phyloP scores from a whole-genome alignment of 2,329 filamentous ascomycete genomes.

The Metarhizium album region DNA sequence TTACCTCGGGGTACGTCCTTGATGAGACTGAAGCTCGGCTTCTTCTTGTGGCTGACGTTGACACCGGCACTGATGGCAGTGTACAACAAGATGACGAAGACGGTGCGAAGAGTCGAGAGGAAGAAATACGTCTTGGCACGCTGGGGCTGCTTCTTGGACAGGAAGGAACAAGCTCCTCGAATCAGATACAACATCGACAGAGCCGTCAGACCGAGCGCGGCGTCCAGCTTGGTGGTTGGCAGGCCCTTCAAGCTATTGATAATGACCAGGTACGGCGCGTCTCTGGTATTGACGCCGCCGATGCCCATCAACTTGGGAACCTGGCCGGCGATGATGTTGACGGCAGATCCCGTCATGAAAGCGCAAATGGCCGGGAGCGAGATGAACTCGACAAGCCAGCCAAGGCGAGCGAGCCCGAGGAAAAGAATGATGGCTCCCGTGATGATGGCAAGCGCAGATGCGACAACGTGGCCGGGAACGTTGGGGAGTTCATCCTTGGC shows the following conservation, averaged over 20 bases:
- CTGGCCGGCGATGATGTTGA: slow-evolving; percentile 40
- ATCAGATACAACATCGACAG: slow-evolving; percentile 58
- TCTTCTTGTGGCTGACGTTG: slow-evolving; percentile 47
- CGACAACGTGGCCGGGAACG: slow-evolving; percentile 31
- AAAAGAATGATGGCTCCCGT: slow-evolving; percentile 37
- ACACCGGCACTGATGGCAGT: slow-evolving; percentile 64
- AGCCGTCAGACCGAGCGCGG: slow-evolving; percentile 62
- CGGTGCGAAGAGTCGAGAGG: slow-evolving; percentile 64
- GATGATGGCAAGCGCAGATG: slow-evolving; percentile 36
- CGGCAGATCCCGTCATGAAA: slow-evolving; percentile 43
- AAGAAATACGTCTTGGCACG: slow-evolving; percentile 67
- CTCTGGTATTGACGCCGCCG: slow-evolving; percentile 36
- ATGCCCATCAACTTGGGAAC: slow-evolving; percentile 41
- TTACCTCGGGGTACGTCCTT: slow-evolving; percentile 59
- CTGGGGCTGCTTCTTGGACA: slow-evolving; percentile 56
- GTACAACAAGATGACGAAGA: slow-evolving; percentile 72
- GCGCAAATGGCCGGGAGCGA: slow-evolving; percentile 40
- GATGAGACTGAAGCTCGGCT: slow-evolving; percentile 54
- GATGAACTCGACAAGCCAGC: slow-evolving; percentile 45
- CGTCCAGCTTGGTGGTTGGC: slow-evolving; percentile 47
- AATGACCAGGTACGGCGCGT: slow-evolving; percentile 36
- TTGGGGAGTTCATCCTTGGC: slow-evolving; percentile 27
- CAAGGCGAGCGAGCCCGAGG: slow-evolving; percentile 38
- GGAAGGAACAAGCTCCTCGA: slow-evolving; percentile 48
- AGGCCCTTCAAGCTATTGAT: slow-evolving; percentile 39